These are phyloP conservation scores for Oryza glumipatula DNA, from an alignment of 176 grass and related monocot species.

Conservation along the genomic window DNA sequence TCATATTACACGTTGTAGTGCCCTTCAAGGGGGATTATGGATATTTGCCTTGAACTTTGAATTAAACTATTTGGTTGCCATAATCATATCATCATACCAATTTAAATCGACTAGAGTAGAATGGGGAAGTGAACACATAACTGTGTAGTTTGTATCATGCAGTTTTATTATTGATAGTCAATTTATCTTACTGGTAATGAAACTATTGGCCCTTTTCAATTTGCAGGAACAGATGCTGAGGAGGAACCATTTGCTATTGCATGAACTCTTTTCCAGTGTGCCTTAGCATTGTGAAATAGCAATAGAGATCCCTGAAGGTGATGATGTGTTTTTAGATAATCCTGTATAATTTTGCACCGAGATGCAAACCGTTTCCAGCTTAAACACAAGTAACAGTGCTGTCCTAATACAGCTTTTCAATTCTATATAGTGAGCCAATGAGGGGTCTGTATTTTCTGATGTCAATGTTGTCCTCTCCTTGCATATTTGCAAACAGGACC, in stretches of 20 bases:
- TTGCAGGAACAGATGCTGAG: constrained; percentile 37
- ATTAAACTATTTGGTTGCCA: not conserved
- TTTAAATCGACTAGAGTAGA: not conserved
- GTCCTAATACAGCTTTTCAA: not conserved
- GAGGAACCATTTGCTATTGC: constrained; percentile 33
- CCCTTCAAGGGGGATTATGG: not conserved
- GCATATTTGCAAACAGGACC: not conserved
- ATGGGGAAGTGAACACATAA: not conserved
- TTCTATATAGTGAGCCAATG: not conserved
- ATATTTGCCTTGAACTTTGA: constrained; percentile 3
- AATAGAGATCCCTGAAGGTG: not conserved
- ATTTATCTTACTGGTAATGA: not conserved
- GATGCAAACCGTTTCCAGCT: not conserved
- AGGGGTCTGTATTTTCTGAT: not conserved
- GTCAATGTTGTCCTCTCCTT: not conserved
- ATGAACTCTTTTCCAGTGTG: constrained; percentile 12
- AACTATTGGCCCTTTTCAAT: constrained; percentile 15
- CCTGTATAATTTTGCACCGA: not conserved
- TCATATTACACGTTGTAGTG: not conserved
- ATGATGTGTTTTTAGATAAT: constrained; percentile 25
- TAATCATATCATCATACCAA: not conserved
- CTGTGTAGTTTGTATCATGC: not conserved
- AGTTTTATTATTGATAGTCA: not conserved
- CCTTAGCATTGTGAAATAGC: not conserved
- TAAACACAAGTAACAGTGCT: not conserved